Evolutionary conservation across 2,329 filamentous ascomycete genomes (phyloP), one percentile per base, ranked within the genome.

Genomic region (Ramularia endophylla): DNA sequence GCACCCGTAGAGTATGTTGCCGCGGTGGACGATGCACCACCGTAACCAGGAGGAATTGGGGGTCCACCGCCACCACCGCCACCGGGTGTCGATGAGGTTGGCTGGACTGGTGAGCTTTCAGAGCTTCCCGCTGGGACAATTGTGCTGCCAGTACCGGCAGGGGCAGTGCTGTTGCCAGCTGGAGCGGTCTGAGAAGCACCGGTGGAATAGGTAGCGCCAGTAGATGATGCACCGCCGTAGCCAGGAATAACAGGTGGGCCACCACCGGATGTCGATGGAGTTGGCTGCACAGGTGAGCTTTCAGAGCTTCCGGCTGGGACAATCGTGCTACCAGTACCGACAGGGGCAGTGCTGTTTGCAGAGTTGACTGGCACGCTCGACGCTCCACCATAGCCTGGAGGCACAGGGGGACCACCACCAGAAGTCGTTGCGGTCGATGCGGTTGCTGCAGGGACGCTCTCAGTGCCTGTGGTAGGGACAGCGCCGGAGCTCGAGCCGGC

Each of bases 101-200:
- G n/a, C n/a, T n/a, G n/a, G n/a, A n/a, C n/a, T n/a, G n/a, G n/a
- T n/a, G n/a, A n/a, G n/a, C n/a, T n/a, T n/a, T n/a, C n/a, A n/a
- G n/a, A n/a, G n/a, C n/a, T n/a, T n/a, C n/a, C n/a, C n/a, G n/a
- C n/a, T n/a, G n/a, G n/a, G n/a, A n/a, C n/a, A n/a, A n/a, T n/a
- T n/a, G n/a, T n/a, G n/a, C n/a, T n/a, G n/a, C n/a, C n/a, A n/a
- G n/a, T 22, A 6, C 30, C 38, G 12, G 22, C 28, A 18, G 38
- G 38, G 12, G 19, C 20, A 27, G 38, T 40, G 30, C 38, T 43
- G 13, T 32, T 32, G 30, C 9, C n/a, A 16, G 30, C n/a, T n/a
- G n/a, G n/a, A n/a, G n/a, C n/a, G n/a, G n/a, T n/a, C n/a, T n/a
- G n/a, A n/a, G n/a, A n/a, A n/a, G n/a, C n/a, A n/a, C n/a, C n/a